phyloP scores from a whole-genome alignment of 2,329 filamentous ascomycete species.

The Phyllosticta citrichinensis region DNA sequence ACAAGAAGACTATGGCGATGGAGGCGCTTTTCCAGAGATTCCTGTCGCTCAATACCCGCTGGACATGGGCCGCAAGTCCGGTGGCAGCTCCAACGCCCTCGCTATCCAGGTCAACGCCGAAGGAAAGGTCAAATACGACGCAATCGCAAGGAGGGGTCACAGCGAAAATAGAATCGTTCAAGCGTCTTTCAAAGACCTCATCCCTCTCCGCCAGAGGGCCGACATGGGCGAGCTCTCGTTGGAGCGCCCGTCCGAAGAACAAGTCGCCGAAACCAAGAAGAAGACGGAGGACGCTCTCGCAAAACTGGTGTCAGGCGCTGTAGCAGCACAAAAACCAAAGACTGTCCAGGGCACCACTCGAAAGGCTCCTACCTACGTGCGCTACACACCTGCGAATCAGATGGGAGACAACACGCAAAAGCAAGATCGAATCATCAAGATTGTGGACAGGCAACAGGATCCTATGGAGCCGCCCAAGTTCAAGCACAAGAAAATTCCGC shows the following conservation, averaged over 20 bases:
- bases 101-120: conserved; percentile 85
- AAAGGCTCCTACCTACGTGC: conserved; percentile 83
- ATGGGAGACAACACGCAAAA: conserved; percentile 84
- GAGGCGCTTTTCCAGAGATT: conserved; percentile 90
- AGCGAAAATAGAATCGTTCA: conserved; percentile 76
- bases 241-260: conserved; percentile 71
- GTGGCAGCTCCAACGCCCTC: conserved; percentile 68
- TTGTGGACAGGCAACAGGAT: conserved; percentile 86
- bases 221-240: conserved; percentile 87
- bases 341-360: conserved; percentile 74
- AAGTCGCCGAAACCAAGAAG: conserved; percentile 75
- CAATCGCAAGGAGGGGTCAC: conserved; percentile 85
- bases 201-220: conserved; percentile 83
- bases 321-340: conserved; percentile 91
- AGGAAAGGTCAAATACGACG: conserved; percentile 93
- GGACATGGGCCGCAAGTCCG: conserved; percentile 77
- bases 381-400: conserved; percentile 92
- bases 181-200: conserved; percentile 92
- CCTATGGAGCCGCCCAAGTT: conserved; percentile 97
- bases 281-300: conserved; percentile 81
- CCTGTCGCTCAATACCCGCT: conserved; percentile 90
- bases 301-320: conserved; percentile 70
- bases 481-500: conserved; percentile 96
- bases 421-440: conserved; percentile 96
- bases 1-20: conserved; percentile 89